Base-by-base conservation (phyloP, 192 early-diverging fungal species). In the Chytriomyces hyalinus region DNA sequence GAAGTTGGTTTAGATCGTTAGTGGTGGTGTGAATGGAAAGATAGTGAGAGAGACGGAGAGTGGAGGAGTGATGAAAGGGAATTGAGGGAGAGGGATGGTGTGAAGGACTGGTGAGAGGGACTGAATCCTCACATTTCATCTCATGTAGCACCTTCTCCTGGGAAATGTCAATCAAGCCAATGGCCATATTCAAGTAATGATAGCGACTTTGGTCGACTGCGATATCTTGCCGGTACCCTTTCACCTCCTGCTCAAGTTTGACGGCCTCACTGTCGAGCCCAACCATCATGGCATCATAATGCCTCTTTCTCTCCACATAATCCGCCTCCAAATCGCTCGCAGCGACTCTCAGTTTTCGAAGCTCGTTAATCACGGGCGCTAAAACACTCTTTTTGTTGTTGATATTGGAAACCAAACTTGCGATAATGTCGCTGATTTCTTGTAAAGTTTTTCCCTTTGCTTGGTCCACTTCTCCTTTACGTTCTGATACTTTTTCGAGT, bases 381-480 rank as follows among this genome's bases (percentile, higher is more conserved):
- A 90, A 67, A 13, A 70, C 61, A 13, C 63, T 80, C 77, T 90
- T 90, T 77, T 88, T 89, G 49, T 87, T 82, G 63, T 87, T 87
- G 63, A 90, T 87, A 47, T 77, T 78, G 43, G 65, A 61, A n/a
- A 79, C 83, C 5, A 90, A 70, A 63, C 80, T 80, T 36, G 87
- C 57, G 13, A 90, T 83, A 61, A 90, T 87, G 2, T 70, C 77
- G 22, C 84, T 83, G 11, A 90, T 86, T 64, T 90, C 87, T 22
- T 86, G 65, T 62, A 90, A 63, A 8, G 86, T 87, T 22, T 78
- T 75, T 5, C 86, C 88, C 81, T 90, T 90, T 26, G 80, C 81
- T 63, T 85, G 81, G 66, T 90, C 89, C 62, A 90, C 57, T 60
- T 90, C 86, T 49, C 81, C 79, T 66, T 90, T 90, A 45, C 78